A percentile compares a stretch with the other conserved stretches of the same genome.
Evolutionary conservation across 257 asterid species (phyloP).

Genomic region (Eucommia ulmoides): DNA sequence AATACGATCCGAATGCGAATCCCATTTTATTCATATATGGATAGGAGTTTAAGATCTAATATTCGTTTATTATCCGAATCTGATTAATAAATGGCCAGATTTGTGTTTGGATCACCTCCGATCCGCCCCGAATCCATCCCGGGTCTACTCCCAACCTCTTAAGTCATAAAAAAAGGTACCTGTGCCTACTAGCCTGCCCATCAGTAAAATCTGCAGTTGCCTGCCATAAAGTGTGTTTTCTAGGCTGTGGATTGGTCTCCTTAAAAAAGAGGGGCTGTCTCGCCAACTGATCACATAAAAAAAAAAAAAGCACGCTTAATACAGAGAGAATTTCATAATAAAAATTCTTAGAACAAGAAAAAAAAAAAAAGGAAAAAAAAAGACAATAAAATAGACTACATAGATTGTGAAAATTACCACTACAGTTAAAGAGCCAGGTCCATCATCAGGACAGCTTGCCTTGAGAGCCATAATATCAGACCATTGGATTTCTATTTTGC

Average conservation of each 20-base stretch:
- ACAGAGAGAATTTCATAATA: neutral
- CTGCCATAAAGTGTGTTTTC: conserved; percentile 89
- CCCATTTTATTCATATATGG: too few species aligned
- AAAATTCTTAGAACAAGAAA: neutral
- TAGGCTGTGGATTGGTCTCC: conserved; percentile 85
- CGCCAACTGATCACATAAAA: conserved; percentile 34
- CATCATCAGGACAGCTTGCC: conserved; percentile 52
- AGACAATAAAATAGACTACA: conserved; percentile 1
- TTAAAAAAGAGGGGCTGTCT: conserved; percentile 57
- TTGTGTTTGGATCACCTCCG: too few species aligned
- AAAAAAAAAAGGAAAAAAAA: neutral
- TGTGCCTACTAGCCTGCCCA: conserved; percentile 64
- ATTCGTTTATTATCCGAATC: too few species aligned
- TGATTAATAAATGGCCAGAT: too few species aligned
- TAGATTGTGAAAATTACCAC: conserved; percentile 33
- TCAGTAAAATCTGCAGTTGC: conserved; percentile 62
- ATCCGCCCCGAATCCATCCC: too few species aligned
- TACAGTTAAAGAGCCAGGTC: conserved; percentile 44
- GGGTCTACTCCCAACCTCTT: too few species aligned
- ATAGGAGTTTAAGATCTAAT: too few species aligned
- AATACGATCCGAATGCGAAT: too few species aligned
- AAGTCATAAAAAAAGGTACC: too few species aligned
- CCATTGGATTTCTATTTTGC: conserved; percentile 86
- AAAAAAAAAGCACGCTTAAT: too few species aligned
- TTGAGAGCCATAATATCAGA: conserved; percentile 58